A percentile compares a stretch with the other conserved stretches of the same genome.
Evolutionary conservation across 345 rosid genomes (phyloP).

Genomic region (Lepidium africanum): DNA sequence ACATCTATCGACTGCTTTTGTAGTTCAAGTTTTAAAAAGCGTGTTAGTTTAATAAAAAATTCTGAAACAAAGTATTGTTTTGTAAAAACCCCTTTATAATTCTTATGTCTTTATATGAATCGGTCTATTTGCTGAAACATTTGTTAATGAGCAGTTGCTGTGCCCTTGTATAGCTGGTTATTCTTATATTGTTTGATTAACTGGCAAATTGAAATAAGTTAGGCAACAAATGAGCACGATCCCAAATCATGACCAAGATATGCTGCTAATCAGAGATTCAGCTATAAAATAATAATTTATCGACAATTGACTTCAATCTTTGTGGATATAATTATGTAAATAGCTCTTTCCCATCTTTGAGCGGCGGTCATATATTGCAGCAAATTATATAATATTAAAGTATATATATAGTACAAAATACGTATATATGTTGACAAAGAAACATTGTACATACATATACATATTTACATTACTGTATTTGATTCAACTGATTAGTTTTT

Average conservation of each 20-base stretch:
- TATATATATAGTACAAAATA: background rate
- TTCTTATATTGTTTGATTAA: background rate
- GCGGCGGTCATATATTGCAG: background rate
- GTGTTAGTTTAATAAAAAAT: too few relatives aligned
- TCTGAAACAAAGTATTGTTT: too few relatives aligned
- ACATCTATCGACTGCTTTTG: background rate
- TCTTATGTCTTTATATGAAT: too few relatives aligned
- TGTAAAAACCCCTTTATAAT: too few relatives aligned
- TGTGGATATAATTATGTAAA: background rate
- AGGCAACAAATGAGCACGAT: constrained; percentile 18
- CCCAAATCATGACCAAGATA: background rate
- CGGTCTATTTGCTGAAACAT: too few relatives aligned
- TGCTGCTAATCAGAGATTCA: background rate
- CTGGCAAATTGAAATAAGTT: background rate
- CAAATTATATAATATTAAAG: background rate
- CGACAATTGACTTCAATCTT: background rate
- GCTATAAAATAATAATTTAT: background rate
- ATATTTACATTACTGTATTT: background rate
- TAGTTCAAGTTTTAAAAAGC: too few relatives aligned
- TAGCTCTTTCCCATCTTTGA: background rate
- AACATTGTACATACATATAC: background rate
- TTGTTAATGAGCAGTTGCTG: too few relatives aligned
- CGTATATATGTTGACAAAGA: background rate
- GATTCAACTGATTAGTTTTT: background rate
- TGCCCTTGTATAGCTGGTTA: too few relatives aligned